Evolutionary conservation across 1,139 yeast species (phyloP), one percentile per base, ranked within the genome.

Genomic region (Saccharomyces hybrid): DNA sequence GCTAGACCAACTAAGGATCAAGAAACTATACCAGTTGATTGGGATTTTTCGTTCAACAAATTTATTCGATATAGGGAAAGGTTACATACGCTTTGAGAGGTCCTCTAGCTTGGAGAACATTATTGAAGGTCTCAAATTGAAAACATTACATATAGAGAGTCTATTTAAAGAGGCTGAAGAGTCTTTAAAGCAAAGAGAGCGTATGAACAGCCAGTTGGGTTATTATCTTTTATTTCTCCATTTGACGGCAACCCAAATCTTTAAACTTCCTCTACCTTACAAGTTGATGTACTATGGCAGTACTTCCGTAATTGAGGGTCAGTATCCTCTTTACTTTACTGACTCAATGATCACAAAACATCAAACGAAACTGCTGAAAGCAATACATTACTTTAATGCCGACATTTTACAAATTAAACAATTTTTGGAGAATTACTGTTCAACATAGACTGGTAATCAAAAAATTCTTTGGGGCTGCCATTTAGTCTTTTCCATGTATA

Each of bases 401-500:
- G 55, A 68, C 52, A 59, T 68, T 28, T 53, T 58, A 50, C 72
- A 68, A 54, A 48, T 66, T 32, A 64, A 56, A 24, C 65, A 66
- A 56, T 64, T 62, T 57, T 56, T 67, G 60, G 59, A 55, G 48
- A 60, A n/a, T 86, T 86, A 14, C 69, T 74, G 24, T 71, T 63
- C 3, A 83, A 89, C 55, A 88, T 71, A 1, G 71, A 64, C 64
- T 86, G 93, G 41, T 71, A 70, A 66, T 89, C 96, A 53, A 86
- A 71, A 1, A 57, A 64, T 14, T 67, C 69, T 0, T 72, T 75
- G 0, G 88, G 85, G 4, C 77, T 73, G 48, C 77, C 78, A 62
- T 84, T 83, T 9, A 81, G 65, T 56, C 89, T 73, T 69, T 90
- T 90, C 91, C 95, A 89, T 0, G 89, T 79, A 49, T 70, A 69